A percentile compares a stretch with the other conserved stretches of the same genome.
phyloP scores from a whole-genome alignment of 1,139 yeast genomes.

The Pichia sp. region DNA sequence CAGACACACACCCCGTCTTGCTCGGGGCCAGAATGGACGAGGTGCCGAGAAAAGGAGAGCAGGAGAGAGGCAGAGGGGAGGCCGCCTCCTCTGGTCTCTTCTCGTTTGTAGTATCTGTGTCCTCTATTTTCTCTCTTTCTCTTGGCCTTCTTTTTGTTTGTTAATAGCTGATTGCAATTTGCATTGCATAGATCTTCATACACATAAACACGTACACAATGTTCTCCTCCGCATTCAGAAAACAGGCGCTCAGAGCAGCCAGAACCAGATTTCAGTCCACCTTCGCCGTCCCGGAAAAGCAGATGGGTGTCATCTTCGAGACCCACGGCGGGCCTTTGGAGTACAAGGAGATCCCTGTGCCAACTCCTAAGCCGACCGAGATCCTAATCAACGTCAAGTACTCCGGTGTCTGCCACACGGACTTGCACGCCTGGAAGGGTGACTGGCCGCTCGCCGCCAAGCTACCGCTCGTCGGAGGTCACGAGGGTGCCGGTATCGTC shows the following conservation, averaged over 20 bases:
- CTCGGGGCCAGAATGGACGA: too few relatives aligned
- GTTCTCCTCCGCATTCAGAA: slow-evolving; percentile 21
- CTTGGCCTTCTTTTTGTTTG: too few relatives aligned
- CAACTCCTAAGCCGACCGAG: slow-evolving; percentile 62
- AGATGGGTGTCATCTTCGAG: slow-evolving; percentile 70
- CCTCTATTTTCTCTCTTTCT: too few relatives aligned
- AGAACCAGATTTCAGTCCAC: slow-evolving; percentile 22
- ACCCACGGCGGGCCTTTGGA: slow-evolving; percentile 59
- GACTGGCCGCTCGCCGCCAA: slow-evolving; percentile 69
- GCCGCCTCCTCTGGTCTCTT: too few relatives aligned
- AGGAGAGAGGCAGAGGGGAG: too few relatives aligned
- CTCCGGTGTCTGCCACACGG: slow-evolving; percentile 77
- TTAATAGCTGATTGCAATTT: too few relatives aligned
- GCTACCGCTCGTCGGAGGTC: slow-evolving; percentile 74
- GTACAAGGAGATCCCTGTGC: slow-evolving; percentile 64
- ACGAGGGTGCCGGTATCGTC: slow-evolving; percentile 84
- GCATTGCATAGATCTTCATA: too few relatives aligned
- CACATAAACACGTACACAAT: slow-evolving; percentile 2
- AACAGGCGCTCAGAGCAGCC: slow-evolving; percentile 15
- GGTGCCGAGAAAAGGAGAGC: too few relatives aligned
- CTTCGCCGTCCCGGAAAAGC: slow-evolving; percentile 51
- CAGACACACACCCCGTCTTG: too few relatives aligned
- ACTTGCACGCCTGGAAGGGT: slow-evolving; percentile 74
- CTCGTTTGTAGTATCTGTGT: too few relatives aligned
- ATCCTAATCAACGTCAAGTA: slow-evolving; percentile 61